phyloP scores from a whole-genome alignment of 1,284 basidiomycete species.

The Microbotryum saponariae region DNA sequence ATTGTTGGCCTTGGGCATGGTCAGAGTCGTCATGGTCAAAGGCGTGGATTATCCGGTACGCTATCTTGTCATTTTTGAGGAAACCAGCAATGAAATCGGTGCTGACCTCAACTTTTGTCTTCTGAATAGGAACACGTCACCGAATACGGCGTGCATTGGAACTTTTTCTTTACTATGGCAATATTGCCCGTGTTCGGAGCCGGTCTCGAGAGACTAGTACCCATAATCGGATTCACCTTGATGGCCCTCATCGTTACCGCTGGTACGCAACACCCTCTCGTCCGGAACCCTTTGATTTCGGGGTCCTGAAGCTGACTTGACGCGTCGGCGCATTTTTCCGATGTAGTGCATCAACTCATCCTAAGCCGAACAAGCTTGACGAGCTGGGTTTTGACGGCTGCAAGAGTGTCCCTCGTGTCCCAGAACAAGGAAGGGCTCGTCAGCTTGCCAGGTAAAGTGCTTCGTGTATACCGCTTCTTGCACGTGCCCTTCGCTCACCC shows the following conservation, averaged over 20 bases:
- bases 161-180: conserved; percentile 93
- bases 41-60: conserved; percentile 84
- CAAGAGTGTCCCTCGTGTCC: conserved; percentile 58
- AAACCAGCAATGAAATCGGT: not conserved
- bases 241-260: conserved; percentile 59
- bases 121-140: conserved; percentile 74
- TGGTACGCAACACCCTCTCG: conserved; percentile 47
- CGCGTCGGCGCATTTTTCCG: not conserved
- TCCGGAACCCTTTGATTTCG: not conserved
- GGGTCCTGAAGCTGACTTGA: not conserved
- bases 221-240: conserved; percentile 53
- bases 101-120: not conserved
- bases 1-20: conserved; percentile 62
- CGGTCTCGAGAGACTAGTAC: conserved; percentile 58
- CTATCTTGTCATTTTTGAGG: conserved; percentile 4
- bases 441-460: conserved; percentile 60
- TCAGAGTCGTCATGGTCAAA: conserved; percentile 80
- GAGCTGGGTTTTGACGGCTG: conserved; percentile 56
- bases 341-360: conserved; percentile 59
- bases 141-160: conserved; percentile 97
- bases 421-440: conserved; percentile 87
- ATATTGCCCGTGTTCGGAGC: conserved; percentile 69
- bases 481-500: not conserved
- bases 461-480: not conserved
- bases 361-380: conserved; percentile 55